Evolutionary conservation across 192 early-diverging fungal species (phyloP).

Genomic region (Backusella tarrabulga): DNA sequence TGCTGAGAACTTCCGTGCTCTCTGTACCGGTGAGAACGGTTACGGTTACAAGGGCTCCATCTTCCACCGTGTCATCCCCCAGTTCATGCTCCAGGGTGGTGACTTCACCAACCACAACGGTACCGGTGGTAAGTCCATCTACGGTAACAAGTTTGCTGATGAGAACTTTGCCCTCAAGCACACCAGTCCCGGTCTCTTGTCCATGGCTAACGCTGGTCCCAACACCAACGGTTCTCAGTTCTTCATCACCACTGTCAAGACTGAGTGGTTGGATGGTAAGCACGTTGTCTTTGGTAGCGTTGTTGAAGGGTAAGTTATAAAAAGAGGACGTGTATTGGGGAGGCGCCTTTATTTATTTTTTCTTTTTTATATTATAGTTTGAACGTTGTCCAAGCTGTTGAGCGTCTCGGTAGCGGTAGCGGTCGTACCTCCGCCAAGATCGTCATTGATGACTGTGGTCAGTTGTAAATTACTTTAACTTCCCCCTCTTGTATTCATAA

Average conservation of each 20-base stretch:
- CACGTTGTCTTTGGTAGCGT: constrained; percentile 82
- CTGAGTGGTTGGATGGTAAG: constrained; percentile 85
- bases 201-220: constrained; percentile 86
- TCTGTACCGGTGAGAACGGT: constrained; percentile 97
- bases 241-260: constrained; percentile 84
- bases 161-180: constrained; percentile 66
- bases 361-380: constrained; percentile 22
- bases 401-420: constrained; percentile 49
- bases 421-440: constrained; percentile 54
- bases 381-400: constrained; percentile 68
- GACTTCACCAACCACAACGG: constrained; percentile 86
- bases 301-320: constrained; percentile 48
- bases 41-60: constrained; percentile 69
- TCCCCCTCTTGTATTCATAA: neutral
- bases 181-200: constrained; percentile 63
- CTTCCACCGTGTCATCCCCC: constrained; percentile 86
- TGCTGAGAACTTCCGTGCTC: constrained; percentile 97
- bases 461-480: constrained; percentile 47
- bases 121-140: constrained; percentile 90
- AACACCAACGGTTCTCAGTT: constrained; percentile 91
- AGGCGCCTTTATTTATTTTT: neutral
- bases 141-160: constrained; percentile 68
- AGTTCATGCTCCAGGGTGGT: constrained; percentile 86
- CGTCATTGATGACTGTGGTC: constrained; percentile 64
- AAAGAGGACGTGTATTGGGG: neutral